A percentile compares a stretch with the other conserved stretches of the same genome.
Conservation (phyloP, 768 basidiomycete genomes). For the Exidia glandulosa region DNA sequence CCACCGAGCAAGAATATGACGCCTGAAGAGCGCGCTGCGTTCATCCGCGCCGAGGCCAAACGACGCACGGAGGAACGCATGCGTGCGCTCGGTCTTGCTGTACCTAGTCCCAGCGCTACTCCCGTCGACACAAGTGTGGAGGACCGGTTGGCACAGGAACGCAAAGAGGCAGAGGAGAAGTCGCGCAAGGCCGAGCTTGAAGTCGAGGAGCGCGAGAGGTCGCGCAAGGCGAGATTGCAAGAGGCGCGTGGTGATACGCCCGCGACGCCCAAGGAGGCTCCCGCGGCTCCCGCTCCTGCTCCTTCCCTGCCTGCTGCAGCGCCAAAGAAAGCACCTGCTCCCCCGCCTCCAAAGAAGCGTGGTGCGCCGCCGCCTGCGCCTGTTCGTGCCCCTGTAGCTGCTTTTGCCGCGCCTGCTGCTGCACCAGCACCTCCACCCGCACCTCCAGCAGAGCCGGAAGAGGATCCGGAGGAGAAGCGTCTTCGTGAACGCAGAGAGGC, state of each 20-base stretch:
- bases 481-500: constrained; percentile 60
- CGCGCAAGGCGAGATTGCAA: constrained; percentile 63
- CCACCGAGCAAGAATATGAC: constrained; percentile 69
- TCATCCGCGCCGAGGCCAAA: constrained; percentile 67
- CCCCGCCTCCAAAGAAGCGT: constrained; percentile 28
- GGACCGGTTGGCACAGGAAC: constrained; percentile 75
- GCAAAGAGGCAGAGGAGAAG: constrained; percentile 85
- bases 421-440: constrained; percentile 20
- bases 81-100: constrained; percentile 67
- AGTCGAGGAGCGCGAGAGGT: constrained; percentile 66
- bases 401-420: constrained; percentile 18
- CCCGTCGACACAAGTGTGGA: constrained; percentile 69
- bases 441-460: constrained; percentile 64
- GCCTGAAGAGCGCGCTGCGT: constrained; percentile 69
- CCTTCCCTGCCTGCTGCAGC: constrained; percentile 21
- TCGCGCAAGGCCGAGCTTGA: constrained; percentile 65
- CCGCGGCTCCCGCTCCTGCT: constrained; percentile 16
- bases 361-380: constrained; percentile 30
- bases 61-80: constrained; percentile 76
- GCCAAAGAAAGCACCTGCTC: constrained; percentile 28
- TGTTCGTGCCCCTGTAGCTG: constrained; percentile 20
- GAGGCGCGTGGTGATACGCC: constrained; percentile 48
- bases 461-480: constrained; percentile 28
- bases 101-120: constrained; percentile 19
- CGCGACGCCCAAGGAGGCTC: constrained; percentile 14